phyloP scores from a whole-genome alignment of 2,329 filamentous ascomycete species.

The Emergomyces pasteurianus region DNA sequence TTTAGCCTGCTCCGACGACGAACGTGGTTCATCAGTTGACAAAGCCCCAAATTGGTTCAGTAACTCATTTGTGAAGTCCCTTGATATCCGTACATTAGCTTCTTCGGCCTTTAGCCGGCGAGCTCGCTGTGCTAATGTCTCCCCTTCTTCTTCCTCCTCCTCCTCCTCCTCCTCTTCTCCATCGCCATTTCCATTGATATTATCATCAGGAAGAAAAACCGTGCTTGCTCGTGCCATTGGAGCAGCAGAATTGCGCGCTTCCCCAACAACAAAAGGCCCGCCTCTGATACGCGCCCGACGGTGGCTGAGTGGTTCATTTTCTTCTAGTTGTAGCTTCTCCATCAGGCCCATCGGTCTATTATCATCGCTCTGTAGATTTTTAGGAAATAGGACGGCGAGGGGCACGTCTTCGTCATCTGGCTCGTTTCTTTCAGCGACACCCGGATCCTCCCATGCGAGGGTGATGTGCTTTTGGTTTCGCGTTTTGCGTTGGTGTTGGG shows the following conservation, averaged over 20 bases:
- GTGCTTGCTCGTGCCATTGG: conserved; percentile 21
- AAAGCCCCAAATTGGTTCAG: conserved; percentile 29
- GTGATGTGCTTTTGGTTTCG: conserved; percentile 66
- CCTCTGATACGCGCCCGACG: conserved; percentile 66
- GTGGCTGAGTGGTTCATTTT: conserved; percentile 76
- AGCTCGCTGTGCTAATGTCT: conserved; percentile 35
- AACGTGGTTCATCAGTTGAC: conserved; percentile 7
- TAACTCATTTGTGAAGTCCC: conserved; percentile 33
- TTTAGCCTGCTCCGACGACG: neutral
- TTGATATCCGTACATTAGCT: neutral
- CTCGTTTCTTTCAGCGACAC: conserved; percentile 25
- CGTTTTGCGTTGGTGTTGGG: conserved; percentile 66
- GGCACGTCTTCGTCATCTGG: conserved; percentile 75
- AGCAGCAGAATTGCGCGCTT: conserved; percentile 8
- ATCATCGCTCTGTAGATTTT: conserved; percentile 20
- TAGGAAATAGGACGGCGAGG: conserved; percentile 64
- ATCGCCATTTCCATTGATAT: conserved; percentile 14
- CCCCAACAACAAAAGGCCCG: conserved; percentile 29
- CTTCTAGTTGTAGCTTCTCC: conserved; percentile 70
- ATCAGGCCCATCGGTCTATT: conserved; percentile 35
- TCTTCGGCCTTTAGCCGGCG: conserved; percentile 28
- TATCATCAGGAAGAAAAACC: conserved; percentile 17
- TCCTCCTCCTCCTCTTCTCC: conserved; percentile 20
- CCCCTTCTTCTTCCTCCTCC: conserved; percentile 27
- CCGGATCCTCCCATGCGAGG: conserved; percentile 70